Evolutionary conservation across 2,329 filamentous ascomycete genomes (phyloP), one percentile per base, ranked within the genome.

Genomic region (Endocalyx cinctus): DNA sequence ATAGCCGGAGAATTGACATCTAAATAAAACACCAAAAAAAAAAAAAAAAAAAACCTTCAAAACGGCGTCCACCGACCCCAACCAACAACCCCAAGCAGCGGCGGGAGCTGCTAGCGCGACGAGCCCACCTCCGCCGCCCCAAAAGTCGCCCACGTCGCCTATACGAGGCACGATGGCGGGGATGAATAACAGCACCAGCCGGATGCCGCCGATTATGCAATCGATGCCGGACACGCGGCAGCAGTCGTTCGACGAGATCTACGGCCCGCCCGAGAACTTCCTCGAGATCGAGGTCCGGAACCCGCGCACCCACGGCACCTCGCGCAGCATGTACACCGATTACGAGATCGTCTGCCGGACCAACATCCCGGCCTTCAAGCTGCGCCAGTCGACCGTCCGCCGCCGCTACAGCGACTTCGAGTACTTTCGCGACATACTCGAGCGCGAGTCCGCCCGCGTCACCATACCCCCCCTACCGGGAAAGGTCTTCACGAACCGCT

Each of bases 171-270:
- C 28, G 42, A 33, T 41, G 13, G 14, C 39, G 18, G 10, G 19
- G 25, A 23, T 10, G 33, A 12, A 17, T 38, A 12, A 27, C 23
- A n/a, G 14, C 42, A 25, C 19, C 35, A 6, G 20, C 32, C 16
- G 18, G n/a, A 31, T 27, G 31, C 22, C 37, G 41, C 70, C 72
- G 48, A 74, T 73, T 54, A 72, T 82, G 69, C 75, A 79, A 63
- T 73, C 77, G 43, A 77, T 82, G 68, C 78, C 78, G 29, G 78
- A 82, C 57, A 79, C 84, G 48, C 85, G 89, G 54, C 80, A 86
- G 66, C 92, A 98, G 71, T 92, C 84, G 57, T 97, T 96, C 59
- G 92, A 98, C 67, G 92, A 98, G 74, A 95, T 97, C 61, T 98
- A 98, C 64, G 92, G 89, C 11, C 87, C 90, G 29, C 92, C 92